A percentile compares a stretch with the other conserved stretches of the same genome.
Conservation (phyloP, 257 asterid species). For the Nicotiana attenuata region DNA sequence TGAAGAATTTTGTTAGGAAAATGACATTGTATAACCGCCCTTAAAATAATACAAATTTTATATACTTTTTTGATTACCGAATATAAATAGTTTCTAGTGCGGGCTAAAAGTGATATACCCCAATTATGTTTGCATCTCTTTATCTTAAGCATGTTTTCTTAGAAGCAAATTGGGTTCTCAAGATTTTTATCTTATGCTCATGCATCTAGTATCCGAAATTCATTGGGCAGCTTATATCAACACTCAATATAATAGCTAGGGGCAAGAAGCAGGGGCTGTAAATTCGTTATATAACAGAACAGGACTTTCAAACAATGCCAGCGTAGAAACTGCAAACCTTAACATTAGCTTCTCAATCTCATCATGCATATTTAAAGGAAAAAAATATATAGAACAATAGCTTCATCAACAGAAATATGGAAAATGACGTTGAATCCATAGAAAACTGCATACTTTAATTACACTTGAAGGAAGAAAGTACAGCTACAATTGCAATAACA, state of each 20-base stretch:
- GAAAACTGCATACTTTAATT: not conserved
- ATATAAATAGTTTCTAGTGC: too few species aligned
- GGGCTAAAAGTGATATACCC: too few species aligned
- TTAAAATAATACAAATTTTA: too few species aligned
- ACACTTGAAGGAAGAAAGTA: not conserved
- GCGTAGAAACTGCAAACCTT: not conserved
- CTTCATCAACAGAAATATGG: not conserved
- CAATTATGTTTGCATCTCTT: not conserved
- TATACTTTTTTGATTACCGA: too few species aligned
- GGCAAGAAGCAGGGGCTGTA: not conserved
- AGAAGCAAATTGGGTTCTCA: not conserved
- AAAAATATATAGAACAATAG: not conserved
- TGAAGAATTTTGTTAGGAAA: too few species aligned
- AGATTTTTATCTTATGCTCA: not conserved
- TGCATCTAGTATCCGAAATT: not conserved
- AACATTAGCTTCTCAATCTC: not conserved
- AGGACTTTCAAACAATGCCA: not conserved
- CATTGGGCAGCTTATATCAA: not conserved
- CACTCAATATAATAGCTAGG: not conserved
- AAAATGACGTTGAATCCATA: not conserved
- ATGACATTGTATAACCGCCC: too few species aligned
- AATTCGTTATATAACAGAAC: not conserved
- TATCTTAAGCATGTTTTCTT: not conserved
- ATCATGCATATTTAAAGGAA: not conserved
- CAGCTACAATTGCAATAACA: not conserved